Conservation (phyloP, 768 basidiomycete genomes). For the Serpula lacrymans region DNA sequence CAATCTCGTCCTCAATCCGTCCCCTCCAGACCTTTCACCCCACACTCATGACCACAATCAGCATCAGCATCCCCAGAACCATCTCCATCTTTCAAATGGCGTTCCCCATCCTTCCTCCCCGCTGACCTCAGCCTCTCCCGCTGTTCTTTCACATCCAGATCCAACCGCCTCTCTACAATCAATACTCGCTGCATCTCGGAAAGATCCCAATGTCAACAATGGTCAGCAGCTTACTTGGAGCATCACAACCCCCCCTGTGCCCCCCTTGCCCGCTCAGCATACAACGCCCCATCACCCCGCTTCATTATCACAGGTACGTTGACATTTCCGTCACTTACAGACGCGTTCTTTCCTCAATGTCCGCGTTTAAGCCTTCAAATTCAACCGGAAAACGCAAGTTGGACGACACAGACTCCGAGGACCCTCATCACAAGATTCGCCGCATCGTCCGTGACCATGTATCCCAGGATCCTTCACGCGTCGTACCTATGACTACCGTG, state of each 20-base stretch:
- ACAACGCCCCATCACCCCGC: constrained; percentile 24
- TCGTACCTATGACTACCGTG: constrained; percentile 87
- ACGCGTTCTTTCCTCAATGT: constrained; percentile 20
- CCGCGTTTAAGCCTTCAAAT: constrained; percentile 24
- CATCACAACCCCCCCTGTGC: constrained; percentile 18
- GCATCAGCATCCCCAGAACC: constrained; percentile 16
- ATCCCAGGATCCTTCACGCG: constrained; percentile 67
- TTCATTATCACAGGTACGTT: constrained; percentile 38
- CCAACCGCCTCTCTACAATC: constrained; percentile 38
- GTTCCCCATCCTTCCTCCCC: constrained; percentile 23
- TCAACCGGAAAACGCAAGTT: constrained; percentile 69
- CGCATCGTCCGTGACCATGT: constrained; percentile 83
- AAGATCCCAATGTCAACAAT: constrained; percentile 28
- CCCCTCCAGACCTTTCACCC: constrained; percentile 21
- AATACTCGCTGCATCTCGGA: constrained; percentile 30
- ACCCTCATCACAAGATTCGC: constrained; percentile 74
- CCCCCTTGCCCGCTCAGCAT: constrained; percentile 28
- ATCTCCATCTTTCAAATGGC: constrained; percentile 20
- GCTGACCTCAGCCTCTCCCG: constrained; percentile 26
- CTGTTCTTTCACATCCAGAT: constrained; percentile 35
- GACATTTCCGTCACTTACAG: constrained; percentile 10
- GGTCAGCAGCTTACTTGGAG: constrained; percentile 36
- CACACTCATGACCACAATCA: constrained; percentile 29
- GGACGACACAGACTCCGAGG: constrained; percentile 56
- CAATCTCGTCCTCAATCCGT: constrained; percentile 34